These are phyloP conservation scores for Colletotrichum spinosum DNA, from an alignment of 2,329 filamentous ascomycete genomes.

Conservation along the genomic window DNA sequence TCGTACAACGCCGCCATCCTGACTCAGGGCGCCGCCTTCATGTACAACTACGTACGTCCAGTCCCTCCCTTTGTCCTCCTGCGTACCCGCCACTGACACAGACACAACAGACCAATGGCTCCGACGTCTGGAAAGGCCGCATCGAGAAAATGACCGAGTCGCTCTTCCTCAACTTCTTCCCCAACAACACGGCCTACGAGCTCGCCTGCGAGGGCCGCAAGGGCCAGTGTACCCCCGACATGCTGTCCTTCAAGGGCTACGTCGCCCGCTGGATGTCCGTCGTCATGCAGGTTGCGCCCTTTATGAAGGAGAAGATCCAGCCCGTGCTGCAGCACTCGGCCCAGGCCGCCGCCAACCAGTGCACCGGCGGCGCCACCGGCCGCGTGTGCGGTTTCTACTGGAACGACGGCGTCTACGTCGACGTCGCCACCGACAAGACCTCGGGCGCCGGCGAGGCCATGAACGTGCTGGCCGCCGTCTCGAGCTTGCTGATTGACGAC, in stretches of 20 bases:
- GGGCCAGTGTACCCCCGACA: constrained; percentile 75
- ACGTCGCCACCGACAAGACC: constrained; percentile 63
- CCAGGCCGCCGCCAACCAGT: constrained; percentile 69
- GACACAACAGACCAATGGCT: constrained; percentile 60
- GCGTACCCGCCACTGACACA: neutral
- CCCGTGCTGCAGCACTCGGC: constrained; percentile 69
- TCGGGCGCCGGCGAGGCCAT: constrained; percentile 70
- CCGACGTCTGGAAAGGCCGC: constrained; percentile 65
- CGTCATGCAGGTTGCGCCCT: constrained; percentile 71
- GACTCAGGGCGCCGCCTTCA: constrained; percentile 72
- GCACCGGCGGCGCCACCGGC: constrained; percentile 68
- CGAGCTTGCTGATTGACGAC: constrained; percentile 58
- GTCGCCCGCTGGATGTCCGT: constrained; percentile 74
- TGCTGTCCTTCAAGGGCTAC: constrained; percentile 79
- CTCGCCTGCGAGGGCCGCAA: constrained; percentile 70
- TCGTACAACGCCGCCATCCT: constrained; percentile 75
- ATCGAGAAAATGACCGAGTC: constrained; percentile 66
- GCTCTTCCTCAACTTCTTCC: constrained; percentile 64
- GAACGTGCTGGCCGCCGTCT: constrained; percentile 67
- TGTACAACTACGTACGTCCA: constrained; percentile 72
- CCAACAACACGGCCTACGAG: constrained; percentile 72
- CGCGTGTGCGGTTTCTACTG: constrained; percentile 75
- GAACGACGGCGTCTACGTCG: constrained; percentile 59
- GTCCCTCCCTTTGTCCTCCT: neutral
- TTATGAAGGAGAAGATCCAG: constrained; percentile 64